Evolutionary conservation across 2,329 filamentous ascomycete genomes (phyloP).

Genomic region (Aspergillus sp.): DNA sequence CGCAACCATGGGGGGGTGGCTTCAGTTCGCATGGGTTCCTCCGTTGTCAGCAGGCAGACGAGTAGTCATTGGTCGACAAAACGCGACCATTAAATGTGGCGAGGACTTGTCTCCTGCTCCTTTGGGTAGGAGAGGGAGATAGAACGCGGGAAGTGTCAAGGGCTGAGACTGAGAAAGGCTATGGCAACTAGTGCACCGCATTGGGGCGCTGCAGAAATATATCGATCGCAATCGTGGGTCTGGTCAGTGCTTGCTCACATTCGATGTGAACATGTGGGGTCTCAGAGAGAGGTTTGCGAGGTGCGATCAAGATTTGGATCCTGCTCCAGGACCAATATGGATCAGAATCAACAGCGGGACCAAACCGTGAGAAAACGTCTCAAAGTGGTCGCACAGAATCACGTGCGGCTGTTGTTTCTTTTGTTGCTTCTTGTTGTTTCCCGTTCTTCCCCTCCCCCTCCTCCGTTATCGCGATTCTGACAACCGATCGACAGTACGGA

Average conservation of each 20-base stretch:
- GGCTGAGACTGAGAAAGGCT: not conserved
- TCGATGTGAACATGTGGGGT: too few relatives aligned
- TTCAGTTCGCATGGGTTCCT: not conserved
- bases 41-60: not conserved
- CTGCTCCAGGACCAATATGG: too few relatives aligned
- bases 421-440: not conserved
- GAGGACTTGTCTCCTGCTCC: not conserved
- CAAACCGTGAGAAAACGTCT: too few relatives aligned
- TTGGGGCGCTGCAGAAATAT: not conserved
- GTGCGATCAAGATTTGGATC: too few relatives aligned
- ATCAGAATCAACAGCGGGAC: too few relatives aligned
- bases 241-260: too few relatives aligned
- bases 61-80: not conserved
- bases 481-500: not conserved
- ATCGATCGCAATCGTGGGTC: not conserved
- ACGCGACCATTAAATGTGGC: not conserved
- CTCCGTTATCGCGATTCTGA: not conserved
- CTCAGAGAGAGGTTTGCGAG: too few relatives aligned
- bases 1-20: not conserved
- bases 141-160: not conserved
- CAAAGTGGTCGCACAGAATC: not conserved
- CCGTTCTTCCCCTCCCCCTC: not conserved
- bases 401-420: not conserved
- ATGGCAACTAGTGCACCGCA: not conserved
- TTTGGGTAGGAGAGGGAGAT: not conserved